Conservation (phyloP, 2,329 filamentous ascomycete species). For the Curvularia sp. region DNA sequence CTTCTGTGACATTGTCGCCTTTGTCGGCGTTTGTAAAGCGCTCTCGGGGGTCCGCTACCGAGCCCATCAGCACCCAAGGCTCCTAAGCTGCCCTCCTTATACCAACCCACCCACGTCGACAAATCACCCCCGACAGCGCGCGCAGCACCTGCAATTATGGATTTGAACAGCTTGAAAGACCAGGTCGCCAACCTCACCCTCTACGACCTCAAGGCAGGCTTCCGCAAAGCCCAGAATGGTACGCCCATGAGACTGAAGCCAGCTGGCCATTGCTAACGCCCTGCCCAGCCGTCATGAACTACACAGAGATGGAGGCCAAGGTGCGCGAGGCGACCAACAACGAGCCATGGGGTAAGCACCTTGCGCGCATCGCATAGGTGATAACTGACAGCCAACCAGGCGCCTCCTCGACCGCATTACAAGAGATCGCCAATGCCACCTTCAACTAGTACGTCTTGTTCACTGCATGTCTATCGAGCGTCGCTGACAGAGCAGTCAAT, state of each 20-base stretch:
- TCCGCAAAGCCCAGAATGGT: constrained; percentile 98
- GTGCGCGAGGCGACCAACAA: constrained; percentile 99
- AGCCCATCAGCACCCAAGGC: constrained; percentile 16
- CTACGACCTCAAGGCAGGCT: constrained; percentile 93
- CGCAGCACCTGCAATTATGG: constrained; percentile 64
- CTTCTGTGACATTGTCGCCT: background rate
- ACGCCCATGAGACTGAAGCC: constrained; percentile 39
- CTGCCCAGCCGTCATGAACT: constrained; percentile 88
- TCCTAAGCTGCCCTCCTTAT: constrained; percentile 16
- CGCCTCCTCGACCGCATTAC: constrained; percentile 88
- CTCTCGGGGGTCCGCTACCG: constrained; percentile 20
- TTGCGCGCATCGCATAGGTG: constrained; percentile 57
- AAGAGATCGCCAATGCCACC: constrained; percentile 97
- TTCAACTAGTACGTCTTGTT: constrained; percentile 84
- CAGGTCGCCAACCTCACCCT: constrained; percentile 90
- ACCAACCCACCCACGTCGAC: constrained; percentile 10
- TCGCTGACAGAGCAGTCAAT: constrained; percentile 68
- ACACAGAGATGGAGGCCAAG: constrained; percentile 74
- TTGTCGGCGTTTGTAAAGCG: background rate
- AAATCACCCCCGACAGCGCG: constrained; percentile 11
- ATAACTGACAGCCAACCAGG: constrained; percentile 35
- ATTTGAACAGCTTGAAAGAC: constrained; percentile 83
- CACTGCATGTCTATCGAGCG: background rate
- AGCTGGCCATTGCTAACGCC: constrained; percentile 38
- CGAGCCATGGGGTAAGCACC: constrained; percentile 83